These are phyloP conservation scores for Fusarium sp. DNA, from an alignment of 2,329 filamentous ascomycete genomes.

Conservation along the genomic window DNA sequence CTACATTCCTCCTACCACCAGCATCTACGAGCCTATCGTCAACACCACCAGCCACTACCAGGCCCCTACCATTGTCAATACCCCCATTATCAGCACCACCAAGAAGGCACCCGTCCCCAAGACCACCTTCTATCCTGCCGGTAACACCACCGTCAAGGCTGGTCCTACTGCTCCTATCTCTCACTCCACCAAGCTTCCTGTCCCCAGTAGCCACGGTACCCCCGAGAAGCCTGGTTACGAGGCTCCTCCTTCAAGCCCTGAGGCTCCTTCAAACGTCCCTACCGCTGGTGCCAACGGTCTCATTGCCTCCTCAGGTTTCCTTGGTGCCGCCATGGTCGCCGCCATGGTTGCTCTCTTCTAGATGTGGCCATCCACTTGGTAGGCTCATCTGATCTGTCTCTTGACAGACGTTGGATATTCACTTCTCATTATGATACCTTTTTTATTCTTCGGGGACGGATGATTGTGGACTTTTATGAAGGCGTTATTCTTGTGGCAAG, in stretches of 20 bases:
- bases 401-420: conserved; percentile 2
- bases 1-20: conserved; percentile 30
- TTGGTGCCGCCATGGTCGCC: conserved; percentile 55
- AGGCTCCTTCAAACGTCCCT: conserved; percentile 35
- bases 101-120: conserved; percentile 38
- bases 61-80: conserved; percentile 41
- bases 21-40: conserved; percentile 36
- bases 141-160: conserved; percentile 42
- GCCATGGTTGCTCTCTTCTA: conserved; percentile 55
- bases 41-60: conserved; percentile 44
- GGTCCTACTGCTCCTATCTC: conserved; percentile 42
- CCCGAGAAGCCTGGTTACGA: conserved; percentile 19
- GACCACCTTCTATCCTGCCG: conserved; percentile 43
- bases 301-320: conserved; percentile 54
- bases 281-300: conserved; percentile 52
- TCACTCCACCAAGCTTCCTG: conserved; percentile 32
- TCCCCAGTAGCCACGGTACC: conserved; percentile 35
- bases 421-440: conserved; percentile 40
- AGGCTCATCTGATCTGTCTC: conserved; percentile 4
- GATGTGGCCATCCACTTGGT: conserved; percentile 5
- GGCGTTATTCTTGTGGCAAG: conserved; percentile 28
- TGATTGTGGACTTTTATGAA: conserved; percentile 44
- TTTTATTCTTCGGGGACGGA: conserved; percentile 46
- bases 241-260: conserved; percentile 7
- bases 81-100: conserved; percentile 40